phyloP scores from a whole-genome alignment of 129 eudicot species.

The Chrysanthemum seticuspe region DNA sequence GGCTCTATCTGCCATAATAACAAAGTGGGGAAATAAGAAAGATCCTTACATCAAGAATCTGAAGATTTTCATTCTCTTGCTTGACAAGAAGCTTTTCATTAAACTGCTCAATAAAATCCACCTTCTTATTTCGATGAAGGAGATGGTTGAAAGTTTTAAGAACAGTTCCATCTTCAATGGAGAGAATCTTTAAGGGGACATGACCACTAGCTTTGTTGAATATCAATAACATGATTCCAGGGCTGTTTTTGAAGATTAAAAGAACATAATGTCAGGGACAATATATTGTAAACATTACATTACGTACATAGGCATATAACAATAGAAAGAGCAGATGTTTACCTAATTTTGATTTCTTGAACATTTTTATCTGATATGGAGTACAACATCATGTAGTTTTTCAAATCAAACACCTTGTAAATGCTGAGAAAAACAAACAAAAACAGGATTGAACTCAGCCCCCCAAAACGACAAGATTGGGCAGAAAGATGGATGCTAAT shows the following conservation, averaged over 20 bases:
- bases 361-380: slow-evolving; percentile 4
- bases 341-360: slow-evolving; percentile 6
- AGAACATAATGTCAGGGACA: not conserved
- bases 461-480: slow-evolving; percentile 4
- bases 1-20: not conserved
- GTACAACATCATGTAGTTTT: slow-evolving; percentile 3
- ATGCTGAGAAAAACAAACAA: not conserved
- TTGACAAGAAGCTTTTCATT: slow-evolving; percentile 5
- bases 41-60: slow-evolving; percentile 11
- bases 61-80: slow-evolving; percentile 10
- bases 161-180: slow-evolving; percentile 12
- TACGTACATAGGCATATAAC: not conserved
- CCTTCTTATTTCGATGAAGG: slow-evolving; percentile 10
- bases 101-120: not conserved
- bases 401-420: slow-evolving; percentile 5
- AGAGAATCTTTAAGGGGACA: slow-evolving; percentile 1
- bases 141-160: slow-evolving; percentile 4
- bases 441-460: not conserved
- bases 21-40: not conserved
- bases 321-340: not conserved
- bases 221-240: slow-evolving; percentile 1
- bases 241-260: not conserved
- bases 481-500: not conserved
- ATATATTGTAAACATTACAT: not conserved
- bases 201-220: not conserved